Evolutionary conservation across 257 asterid genomes (phyloP), one percentile per base, ranked within the genome.

Genomic region (Solanum rostratum): DNA sequence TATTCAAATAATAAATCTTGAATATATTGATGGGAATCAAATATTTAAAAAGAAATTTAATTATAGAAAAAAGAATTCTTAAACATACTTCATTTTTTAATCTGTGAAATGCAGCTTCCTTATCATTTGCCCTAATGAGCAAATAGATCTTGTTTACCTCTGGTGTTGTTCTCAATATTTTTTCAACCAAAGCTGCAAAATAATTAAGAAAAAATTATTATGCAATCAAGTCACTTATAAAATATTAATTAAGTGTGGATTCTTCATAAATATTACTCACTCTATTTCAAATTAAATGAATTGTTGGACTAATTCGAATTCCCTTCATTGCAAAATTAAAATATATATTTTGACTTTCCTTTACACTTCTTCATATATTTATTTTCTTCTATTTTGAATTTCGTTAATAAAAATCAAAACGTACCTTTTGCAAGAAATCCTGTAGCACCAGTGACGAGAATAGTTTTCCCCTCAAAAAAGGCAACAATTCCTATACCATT

Each of bases 391-490:
- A 16, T 52, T 50, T 52, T 53, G n/a, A 53, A 16, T 16, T 2
- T 9, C 10, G 6, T 16, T 53, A 55, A 55, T 55, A 12, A 55
- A 55, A 55, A 19, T 55, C n/a, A 16, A 1, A 3, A 55, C 2
- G 14, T 66, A 90, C 97, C 97, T 93, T 93, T 94, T 13, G 93
- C 97, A 20, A 94, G 86, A 13, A 93, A 93, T 15, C 96, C 96
- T 0, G 97, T 94, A 1, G 92, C 95, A 45, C 98, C 97, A 1
- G 97, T 94, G 4, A 94, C 63, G 45, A 94, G 84, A 74, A 92
- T 87, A 13, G 87, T 90, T 60, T 90, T 94, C 29, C 91, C 96
- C 39, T 84, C 54, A 7, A 91, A 90, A 84, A 93, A 92, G 0
- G 79, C 65, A 55, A 86, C 76, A 29, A 94, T 93, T 59, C 97